These are phyloP conservation scores for Fusarium pseudoanthophilum DNA, from an alignment of 2,329 filamentous ascomycete genomes.

Conservation along the genomic window DNA sequence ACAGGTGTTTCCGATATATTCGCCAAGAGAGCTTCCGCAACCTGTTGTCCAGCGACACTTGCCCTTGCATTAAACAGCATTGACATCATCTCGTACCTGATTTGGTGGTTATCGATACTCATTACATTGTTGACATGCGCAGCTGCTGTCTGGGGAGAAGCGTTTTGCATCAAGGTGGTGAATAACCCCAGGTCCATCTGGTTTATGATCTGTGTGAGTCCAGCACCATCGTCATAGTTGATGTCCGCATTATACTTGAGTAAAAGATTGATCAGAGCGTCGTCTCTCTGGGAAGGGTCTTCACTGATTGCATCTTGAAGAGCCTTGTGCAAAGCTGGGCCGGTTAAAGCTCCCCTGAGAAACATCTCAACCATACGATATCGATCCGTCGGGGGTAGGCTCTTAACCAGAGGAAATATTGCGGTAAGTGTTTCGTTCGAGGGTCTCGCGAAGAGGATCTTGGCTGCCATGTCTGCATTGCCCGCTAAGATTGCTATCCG, in stretches of 20 bases:
- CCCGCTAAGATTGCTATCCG: conserved; percentile 59
- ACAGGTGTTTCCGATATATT: conserved; percentile 57
- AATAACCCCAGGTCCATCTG: conserved; percentile 61
- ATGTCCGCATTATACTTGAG: conserved; percentile 64
- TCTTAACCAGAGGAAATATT: conserved; percentile 61
- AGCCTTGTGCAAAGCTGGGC: conserved; percentile 59
- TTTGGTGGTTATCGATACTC: conserved; percentile 54
- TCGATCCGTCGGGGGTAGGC: conserved; percentile 55
- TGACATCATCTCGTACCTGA: conserved; percentile 59
- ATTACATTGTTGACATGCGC: conserved; percentile 62
- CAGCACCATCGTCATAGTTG: conserved; percentile 64
- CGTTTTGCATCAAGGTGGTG: conserved; percentile 57
- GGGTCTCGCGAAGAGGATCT: conserved; percentile 60
- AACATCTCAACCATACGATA: conserved; percentile 63
- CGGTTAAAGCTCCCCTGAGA: conserved; percentile 59
- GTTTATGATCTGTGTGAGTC: conserved; percentile 59
- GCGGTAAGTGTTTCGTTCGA: conserved; percentile 58
- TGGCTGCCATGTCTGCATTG: conserved; percentile 56
- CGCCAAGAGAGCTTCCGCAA: conserved; percentile 56
- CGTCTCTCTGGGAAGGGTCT: conserved; percentile 58
- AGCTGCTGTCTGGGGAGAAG: conserved; percentile 59
- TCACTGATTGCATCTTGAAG: conserved; percentile 65
- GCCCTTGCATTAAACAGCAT: conserved; percentile 60
- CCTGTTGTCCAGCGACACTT: conserved; percentile 54
- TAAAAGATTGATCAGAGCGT: conserved; percentile 62